These are phyloP conservation scores for Podila minutissima DNA, from an alignment of 192 early-diverging fungal species.

Conservation along the genomic window DNA sequence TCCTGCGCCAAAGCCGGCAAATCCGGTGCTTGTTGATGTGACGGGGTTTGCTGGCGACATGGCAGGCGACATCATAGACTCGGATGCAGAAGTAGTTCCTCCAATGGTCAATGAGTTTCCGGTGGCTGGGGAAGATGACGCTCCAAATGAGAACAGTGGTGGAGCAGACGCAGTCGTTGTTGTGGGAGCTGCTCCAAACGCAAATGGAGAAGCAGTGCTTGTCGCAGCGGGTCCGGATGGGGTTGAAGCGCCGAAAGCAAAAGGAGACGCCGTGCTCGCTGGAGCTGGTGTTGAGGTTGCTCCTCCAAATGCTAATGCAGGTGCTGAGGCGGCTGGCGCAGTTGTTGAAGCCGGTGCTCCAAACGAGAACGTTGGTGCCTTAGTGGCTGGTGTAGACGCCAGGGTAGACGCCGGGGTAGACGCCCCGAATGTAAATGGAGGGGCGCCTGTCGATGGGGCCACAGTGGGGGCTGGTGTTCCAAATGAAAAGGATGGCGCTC, in stretches of 20 bases:
- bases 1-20: not conserved
- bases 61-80: constrained; percentile 27
- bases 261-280: not conserved
- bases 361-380: constrained; percentile 5
- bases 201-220: not conserved
- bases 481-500: not conserved
- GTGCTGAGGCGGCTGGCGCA: not conserved
- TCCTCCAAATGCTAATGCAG: not conserved
- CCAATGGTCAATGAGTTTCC: constrained; percentile 4
- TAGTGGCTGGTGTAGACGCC: not conserved
- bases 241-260: not conserved
- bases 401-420: not conserved
- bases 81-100: not conserved
- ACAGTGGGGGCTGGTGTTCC: not conserved
- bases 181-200: not conserved
- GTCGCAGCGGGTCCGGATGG: not conserved
- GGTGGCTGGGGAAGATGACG: not conserved
- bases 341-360: not conserved
- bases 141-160: constrained; percentile 1
- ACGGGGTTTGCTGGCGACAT: constrained; percentile 9
- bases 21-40: not conserved
- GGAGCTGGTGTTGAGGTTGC: not conserved
- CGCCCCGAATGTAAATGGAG: not conserved
- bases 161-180: not conserved
- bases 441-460: not conserved